Base-by-base conservation (phyloP, 78 protist genomes). In the Dictyostelium capitatum region DNA sequence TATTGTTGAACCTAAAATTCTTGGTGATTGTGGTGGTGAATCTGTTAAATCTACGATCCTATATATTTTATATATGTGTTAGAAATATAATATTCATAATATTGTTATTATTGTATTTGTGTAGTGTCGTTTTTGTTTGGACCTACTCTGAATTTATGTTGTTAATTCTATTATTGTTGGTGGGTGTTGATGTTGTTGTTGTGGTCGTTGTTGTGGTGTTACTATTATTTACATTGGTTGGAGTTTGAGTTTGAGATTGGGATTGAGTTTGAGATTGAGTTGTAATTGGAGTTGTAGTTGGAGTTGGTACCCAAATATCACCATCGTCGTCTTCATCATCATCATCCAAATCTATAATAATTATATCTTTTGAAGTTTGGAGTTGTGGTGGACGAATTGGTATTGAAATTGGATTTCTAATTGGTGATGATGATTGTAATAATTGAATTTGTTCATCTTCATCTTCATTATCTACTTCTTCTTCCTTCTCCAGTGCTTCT, bases 21-120 rank as follows among this genome's bases (percentile, higher is more conserved):
- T 59, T 46, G 51, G 79, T 23, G 56, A 37, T 43, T 14, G 79
- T 9, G 79, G 79, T 73, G 79, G 56, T 17, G 79, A 46, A 17
- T 7, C 30, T 19, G 79, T 73, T n/a, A 73, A 30, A 46, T 73
- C 79, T 46, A 73, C 56, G 5, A 73, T 11, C 15, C 54, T 73
- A 3, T 46, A 37, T 37, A 37, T 37, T 37, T 3, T 37, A 2
- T 2, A 37, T 37, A 2, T 37, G 2, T 37, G 43, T 37, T 37
- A 37, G 43, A 37, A 37, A 37, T 37, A 37, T n/a, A n/a, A n/a
- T n/a, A n/a, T n/a, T n/a, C n/a, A n/a, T n/a, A n/a, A n/a, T n/a
- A n/a, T n/a, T n/a, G n/a, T n/a, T n/a, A n/a, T n/a, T n/a, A n/a
- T n/a, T n/a, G n/a, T n/a, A n/a, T n/a, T n/a, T n/a, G 6, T 17